Conservation (phyloP, 768 basidiomycete genomes). For the Terana coerulea region DNA sequence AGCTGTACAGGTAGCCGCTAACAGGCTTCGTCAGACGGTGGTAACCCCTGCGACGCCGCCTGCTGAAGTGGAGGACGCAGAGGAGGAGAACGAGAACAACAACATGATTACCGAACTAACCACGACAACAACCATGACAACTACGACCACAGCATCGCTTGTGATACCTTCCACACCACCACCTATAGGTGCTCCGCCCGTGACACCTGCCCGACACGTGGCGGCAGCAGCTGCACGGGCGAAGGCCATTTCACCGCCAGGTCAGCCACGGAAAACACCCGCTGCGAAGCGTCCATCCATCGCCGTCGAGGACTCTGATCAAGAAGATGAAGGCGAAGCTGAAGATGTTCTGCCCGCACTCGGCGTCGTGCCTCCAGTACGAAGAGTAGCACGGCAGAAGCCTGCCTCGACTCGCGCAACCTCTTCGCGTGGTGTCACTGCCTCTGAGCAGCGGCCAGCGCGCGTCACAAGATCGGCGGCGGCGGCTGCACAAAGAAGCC, state of each 20-base stretch:
- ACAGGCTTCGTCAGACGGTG: constrained; percentile 31
- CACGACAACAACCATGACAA: constrained; percentile 31
- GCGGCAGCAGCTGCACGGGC: constrained; percentile 68
- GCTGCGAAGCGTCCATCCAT: constrained; percentile 53
- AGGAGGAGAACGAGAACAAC: constrained; percentile 48
- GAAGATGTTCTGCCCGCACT: constrained; percentile 66
- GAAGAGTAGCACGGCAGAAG: constrained; percentile 20
- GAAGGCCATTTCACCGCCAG: constrained; percentile 68
- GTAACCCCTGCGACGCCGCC: constrained; percentile 79
- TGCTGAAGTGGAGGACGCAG: constrained; percentile 70
- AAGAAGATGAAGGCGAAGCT: constrained; percentile 51
- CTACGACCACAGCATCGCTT: constrained; percentile 33
- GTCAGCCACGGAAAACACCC: constrained; percentile 87
- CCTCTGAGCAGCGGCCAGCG: constrained; percentile 69
- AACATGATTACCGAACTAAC: constrained; percentile 26
- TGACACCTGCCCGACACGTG: constrained; percentile 78
- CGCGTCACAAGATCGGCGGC: constrained; percentile 73
- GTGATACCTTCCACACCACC: constrained; percentile 18
- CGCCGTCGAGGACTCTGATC: constrained; percentile 61
- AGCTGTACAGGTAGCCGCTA: constrained; percentile 27
- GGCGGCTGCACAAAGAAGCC: constrained; percentile 26
- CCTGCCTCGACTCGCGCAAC: constrained; percentile 27
- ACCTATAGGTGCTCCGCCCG: constrained; percentile 50
- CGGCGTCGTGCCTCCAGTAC: constrained; percentile 40
- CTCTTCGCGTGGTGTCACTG: constrained; percentile 44